Conservation (phyloP, 768 basidiomycete species). For the Rhodosporidiobolus odoratus region DNA sequence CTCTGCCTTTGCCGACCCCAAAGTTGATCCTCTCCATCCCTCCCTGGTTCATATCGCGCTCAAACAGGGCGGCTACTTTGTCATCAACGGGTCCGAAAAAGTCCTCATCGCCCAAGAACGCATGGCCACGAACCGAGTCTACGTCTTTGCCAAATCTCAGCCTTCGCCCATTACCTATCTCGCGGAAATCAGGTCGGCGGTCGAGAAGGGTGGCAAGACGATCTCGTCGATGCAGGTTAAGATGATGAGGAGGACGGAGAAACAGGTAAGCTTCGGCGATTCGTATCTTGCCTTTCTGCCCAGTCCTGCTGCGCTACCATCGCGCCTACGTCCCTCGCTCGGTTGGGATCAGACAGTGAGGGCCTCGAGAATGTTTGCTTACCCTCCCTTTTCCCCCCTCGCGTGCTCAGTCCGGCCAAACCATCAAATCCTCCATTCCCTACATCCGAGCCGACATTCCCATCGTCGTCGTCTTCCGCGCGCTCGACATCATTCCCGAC, state of each 20-base stretch:
- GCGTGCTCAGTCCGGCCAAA: conserved; percentile 51
- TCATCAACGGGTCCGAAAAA: conserved; percentile 99
- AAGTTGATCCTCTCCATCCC: not conserved
- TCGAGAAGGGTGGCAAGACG: conserved; percentile 96
- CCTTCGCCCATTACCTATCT: conserved; percentile 93
- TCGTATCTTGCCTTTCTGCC: not conserved
- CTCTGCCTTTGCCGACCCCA: not conserved
- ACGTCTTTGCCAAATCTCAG: conserved; percentile 96
- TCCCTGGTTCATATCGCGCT: not conserved
- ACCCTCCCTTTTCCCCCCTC: not conserved
- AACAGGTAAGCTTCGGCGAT: conserved; percentile 52
- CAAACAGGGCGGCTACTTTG: conserved; percentile 85
- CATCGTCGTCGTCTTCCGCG: conserved; percentile 98
- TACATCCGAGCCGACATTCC: conserved; percentile 98
- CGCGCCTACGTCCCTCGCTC: too few species aligned
- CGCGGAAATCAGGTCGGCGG: conserved; percentile 93
- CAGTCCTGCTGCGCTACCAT: too few species aligned
- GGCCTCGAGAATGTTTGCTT: too few species aligned
- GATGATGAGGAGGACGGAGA: conserved; percentile 57
- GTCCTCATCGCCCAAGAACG: conserved; percentile 99
- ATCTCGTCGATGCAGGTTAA: conserved; percentile 97
- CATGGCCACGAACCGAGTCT: conserved; percentile 99
- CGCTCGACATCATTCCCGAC: conserved; percentile 93
- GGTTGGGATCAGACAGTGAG: too few species aligned
- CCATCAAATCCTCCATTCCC: conserved; percentile 94